A percentile compares a stretch with the other conserved stretches of the same genome.
Evolutionary conservation across 371 early-diverging fungal species (phyloP).

Genomic region (Chytridiales sp.): DNA sequence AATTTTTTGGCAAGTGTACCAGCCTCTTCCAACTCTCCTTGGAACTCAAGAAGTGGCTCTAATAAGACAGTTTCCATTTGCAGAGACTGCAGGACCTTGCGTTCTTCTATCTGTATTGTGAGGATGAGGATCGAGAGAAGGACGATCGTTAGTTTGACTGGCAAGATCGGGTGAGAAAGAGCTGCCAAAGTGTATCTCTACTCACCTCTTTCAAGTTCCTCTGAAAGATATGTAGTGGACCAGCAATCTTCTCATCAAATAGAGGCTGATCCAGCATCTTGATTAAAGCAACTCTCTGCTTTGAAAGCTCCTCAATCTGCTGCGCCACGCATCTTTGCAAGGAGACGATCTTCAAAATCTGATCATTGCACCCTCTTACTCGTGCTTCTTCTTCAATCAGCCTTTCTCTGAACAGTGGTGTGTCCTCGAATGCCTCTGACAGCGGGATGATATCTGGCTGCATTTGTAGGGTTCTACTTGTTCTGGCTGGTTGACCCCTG

Average conservation of each 20-base stretch:
- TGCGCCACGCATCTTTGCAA: conserved; percentile 6
- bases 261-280: conserved; percentile 13
- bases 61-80: conserved; percentile 17
- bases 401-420: conserved; percentile 18
- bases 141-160: no score
- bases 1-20: conserved; percentile 7
- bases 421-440: conserved; percentile 20
- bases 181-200: neutral
- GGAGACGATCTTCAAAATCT: neutral
- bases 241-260: conserved; percentile 19
- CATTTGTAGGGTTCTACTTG: no score
- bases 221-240: conserved; percentile 9
- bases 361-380: neutral
- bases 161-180: no score
- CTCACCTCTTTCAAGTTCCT: conserved; percentile 5
- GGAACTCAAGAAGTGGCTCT: conserved; percentile 16
- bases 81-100: conserved; percentile 7
- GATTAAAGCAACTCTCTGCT: conserved; percentile 3
- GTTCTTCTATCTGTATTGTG: conserved; percentile 15
- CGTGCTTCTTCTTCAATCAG: conserved; percentile 15
- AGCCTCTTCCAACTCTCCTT: conserved; percentile 4
- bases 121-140: no score
- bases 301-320: neutral
- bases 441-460: conserved; percentile 6
- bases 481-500: no score